phyloP scores from a whole-genome alignment of 148 eudicot species.

The Arctostaphylos glauca region DNA sequence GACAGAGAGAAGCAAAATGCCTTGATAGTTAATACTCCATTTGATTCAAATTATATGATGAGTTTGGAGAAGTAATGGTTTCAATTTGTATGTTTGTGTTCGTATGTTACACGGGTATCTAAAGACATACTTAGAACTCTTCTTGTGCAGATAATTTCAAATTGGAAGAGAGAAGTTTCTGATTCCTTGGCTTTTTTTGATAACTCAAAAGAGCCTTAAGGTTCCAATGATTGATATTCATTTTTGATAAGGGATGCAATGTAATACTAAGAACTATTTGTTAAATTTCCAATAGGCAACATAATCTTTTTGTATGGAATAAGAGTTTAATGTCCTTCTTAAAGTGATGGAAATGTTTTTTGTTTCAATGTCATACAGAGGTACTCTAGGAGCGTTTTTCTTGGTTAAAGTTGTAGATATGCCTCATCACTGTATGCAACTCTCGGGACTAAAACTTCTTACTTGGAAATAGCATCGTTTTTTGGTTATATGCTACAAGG shows the following conservation, averaged over 20 bases:
- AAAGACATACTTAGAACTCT: background rate
- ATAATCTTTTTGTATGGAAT: too few relatives aligned
- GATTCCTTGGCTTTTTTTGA: conserved; percentile 85
- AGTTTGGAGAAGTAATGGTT: background rate
- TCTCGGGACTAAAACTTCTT: background rate
- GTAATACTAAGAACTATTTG: background rate
- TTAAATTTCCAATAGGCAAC: background rate
- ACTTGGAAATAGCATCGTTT: background rate
- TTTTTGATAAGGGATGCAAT: conserved; percentile 53
- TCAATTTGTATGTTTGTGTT: background rate
- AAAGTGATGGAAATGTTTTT: conserved; percentile 4
- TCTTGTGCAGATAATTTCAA: conserved; percentile 74
- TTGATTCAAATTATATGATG: background rate
- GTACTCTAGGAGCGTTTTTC: conserved; percentile 84
- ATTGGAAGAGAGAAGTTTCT: conserved; percentile 85
- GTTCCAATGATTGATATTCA: conserved; percentile 93
- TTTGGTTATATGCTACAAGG: background rate
- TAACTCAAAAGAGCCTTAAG: conserved; percentile 71
- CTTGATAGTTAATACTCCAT: background rate
- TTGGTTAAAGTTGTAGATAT: conserved; percentile 84
- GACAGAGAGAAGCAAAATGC: background rate
- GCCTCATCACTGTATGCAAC: conserved; percentile 76
- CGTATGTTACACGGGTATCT: background rate
- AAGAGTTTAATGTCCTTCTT: background rate
- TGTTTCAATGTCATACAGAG: conserved; percentile 46